phyloP scores from a whole-genome alignment of 1,284 basidiomycete genomes.

The Ceratobasidium papillatum region DNA sequence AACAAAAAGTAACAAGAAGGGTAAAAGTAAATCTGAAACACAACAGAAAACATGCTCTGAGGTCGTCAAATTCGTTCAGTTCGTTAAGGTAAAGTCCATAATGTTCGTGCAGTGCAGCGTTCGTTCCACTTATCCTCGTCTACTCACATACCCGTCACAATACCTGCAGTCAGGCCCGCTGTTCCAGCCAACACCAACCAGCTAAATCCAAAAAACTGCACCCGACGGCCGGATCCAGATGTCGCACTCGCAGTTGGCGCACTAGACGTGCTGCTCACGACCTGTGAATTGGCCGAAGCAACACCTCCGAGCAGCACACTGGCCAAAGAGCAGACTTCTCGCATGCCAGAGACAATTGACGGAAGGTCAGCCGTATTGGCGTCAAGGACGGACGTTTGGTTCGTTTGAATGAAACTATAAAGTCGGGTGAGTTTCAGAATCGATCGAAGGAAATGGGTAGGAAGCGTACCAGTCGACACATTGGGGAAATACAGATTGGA shows the following conservation, averaged over 20 bases:
- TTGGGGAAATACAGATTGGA: constrained; percentile 70
- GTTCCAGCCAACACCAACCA: neutral
- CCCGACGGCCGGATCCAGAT: neutral
- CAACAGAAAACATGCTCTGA: neutral
- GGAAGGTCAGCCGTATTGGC: constrained; percentile 53
- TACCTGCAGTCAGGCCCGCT: neutral
- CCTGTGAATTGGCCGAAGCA: constrained; percentile 59
- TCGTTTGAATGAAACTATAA: constrained; percentile 64
- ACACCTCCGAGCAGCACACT: constrained; percentile 64
- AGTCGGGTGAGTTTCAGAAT: neutral
- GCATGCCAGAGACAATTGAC: constrained; percentile 60
- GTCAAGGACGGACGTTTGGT: constrained; percentile 63
- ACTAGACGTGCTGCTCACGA: constrained; percentile 49
- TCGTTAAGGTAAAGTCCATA: neutral
- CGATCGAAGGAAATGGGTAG: neutral
- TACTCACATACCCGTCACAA: neutral
- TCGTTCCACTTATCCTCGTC: neutral
- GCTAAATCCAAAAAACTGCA: too few species aligned
- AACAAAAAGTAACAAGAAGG: too few species aligned
- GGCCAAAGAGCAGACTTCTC: constrained; percentile 61
- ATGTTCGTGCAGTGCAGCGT: neutral
- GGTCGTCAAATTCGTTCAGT: neutral
- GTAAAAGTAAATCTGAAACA: too few species aligned
- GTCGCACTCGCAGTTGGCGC: constrained; percentile 25
- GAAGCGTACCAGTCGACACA: constrained; percentile 72